These are phyloP conservation scores for Wakefieldia striispora DNA, from an alignment of 768 basidiomycete genomes.

Conservation along the genomic window DNA sequence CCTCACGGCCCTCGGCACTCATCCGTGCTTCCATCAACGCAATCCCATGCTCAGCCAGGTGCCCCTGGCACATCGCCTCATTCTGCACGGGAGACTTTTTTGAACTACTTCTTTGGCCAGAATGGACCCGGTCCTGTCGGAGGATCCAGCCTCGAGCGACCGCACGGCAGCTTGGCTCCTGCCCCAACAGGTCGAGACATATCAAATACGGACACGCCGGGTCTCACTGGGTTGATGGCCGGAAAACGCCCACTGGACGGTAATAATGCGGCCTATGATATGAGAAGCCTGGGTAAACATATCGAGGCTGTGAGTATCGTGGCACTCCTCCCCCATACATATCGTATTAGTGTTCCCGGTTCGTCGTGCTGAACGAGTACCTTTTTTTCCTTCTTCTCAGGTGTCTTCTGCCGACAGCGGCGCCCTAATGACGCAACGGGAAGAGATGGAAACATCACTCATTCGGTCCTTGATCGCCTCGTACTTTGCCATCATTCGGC, in stretches of 20 bases:
- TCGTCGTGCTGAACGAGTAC: too few species aligned
- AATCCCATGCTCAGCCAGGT: constrained; percentile 34
- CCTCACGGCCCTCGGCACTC: constrained; percentile 36
- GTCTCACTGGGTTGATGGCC: constrained; percentile 63
- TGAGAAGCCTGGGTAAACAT: constrained; percentile 98
- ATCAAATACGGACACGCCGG: constrained; percentile 48
- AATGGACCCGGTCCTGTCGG: constrained; percentile 75
- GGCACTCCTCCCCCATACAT: constrained; percentile 2
- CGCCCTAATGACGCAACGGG: constrained; percentile 65
- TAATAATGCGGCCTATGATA: constrained; percentile 88
- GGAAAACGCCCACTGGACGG: constrained; percentile 68
- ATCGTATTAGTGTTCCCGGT: not conserved
- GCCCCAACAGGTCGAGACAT: constrained; percentile 63
- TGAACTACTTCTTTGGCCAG: constrained; percentile 97
- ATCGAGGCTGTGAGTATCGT: constrained; percentile 84
- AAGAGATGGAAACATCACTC: constrained; percentile 95
- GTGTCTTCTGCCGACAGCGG: constrained; percentile 59
- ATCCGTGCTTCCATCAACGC: constrained; percentile 24
- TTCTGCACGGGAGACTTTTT: constrained; percentile 84
- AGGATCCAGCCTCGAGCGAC: constrained; percentile 50
- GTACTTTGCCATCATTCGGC: constrained; percentile 94
- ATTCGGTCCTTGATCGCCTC: constrained; percentile 94
- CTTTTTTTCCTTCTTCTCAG: constrained; percentile 30
- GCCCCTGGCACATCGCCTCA: constrained; percentile 42
- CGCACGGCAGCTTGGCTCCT: constrained; percentile 27